Evolutionary conservation across 163 green algal species (phyloP), one percentile per base, ranked within the genome.

Genomic region (Chlorella variabilis): DNA sequence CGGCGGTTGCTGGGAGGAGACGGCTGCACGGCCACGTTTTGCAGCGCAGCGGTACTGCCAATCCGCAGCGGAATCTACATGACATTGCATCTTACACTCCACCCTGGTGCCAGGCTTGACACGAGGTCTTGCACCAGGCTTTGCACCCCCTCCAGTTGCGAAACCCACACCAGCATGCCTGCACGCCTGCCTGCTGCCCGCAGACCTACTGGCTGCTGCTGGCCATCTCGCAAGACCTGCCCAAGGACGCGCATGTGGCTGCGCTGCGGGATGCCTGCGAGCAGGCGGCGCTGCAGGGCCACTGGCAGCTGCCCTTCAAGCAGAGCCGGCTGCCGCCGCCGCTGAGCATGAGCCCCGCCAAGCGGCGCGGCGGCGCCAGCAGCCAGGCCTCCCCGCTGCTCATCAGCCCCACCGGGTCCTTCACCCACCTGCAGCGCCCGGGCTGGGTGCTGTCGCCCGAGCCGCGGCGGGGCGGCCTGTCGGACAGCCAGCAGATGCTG

Each of bases 131-230:
- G n/a, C n/a, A n/a, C n/a, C n/a, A n/a, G n/a, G n/a, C n/a, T n/a
- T n/a, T n/a, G n/a, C n/a, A n/a, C n/a, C n/a, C n/a, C n/a, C n/a
- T n/a, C n/a, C n/a, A n/a, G n/a, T n/a, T n/a, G n/a, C n/a, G n/a
- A n/a, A n/a, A n/a, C n/a, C n/a, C n/a, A 54, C 11, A 23, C 15
- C 45, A 54, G 45, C 45, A 54, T 75, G 67, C 7, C 21, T 56
- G 67, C 41, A 27, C 23, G 8, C 25, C 23, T 74, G 45, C 0
- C 20, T 33, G 0, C 18, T 27, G 27, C 34, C 39, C 79, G 83
- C 92, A 98, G 93, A 86, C 95, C 13, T 95, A 97, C 75, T 99
- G 96, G 96, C 89, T 99, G 54, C 84, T 99, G 76, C 82, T 95
- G 65, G 94, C 96, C 38, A 92, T 98, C 58, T 88, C 85, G 6